Evolutionary conservation across 1,139 yeast genomes (phyloP).

Genomic region (Nakaseomyces nivariensis): DNA sequence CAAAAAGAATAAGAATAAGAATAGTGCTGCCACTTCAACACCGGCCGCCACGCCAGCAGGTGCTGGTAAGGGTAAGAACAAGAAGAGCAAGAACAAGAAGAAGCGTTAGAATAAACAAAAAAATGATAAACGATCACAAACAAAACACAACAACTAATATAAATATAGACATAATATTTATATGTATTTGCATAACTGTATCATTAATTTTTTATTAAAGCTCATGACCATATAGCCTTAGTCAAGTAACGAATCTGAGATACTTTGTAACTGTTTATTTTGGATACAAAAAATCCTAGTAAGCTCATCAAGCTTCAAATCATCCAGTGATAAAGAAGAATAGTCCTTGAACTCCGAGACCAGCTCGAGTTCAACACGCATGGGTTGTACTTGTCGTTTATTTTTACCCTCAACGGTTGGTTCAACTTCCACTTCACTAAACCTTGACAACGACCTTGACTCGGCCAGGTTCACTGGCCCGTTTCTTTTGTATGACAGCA

Average conservation of each 20-base stretch:
- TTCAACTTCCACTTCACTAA: background rate
- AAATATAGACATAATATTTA: background rate
- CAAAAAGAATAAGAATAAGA: slow-evolving; percentile 11
- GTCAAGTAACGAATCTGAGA: background rate
- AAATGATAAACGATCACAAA: too few species aligned
- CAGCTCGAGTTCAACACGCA: slow-evolving; percentile 2
- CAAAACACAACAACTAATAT: background rate
- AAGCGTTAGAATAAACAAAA: slow-evolving; percentile 10
- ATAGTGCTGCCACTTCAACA: slow-evolving; percentile 4
- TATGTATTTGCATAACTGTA: too few species aligned
- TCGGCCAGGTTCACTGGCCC: slow-evolving; percentile 1
- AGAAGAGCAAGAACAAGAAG: slow-evolving; percentile 18
- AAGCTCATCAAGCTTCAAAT: background rate
- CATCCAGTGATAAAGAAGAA: background rate
- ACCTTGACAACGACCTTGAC: background rate
- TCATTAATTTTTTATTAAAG: too few species aligned
- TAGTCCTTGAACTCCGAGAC: slow-evolving; percentile 3
- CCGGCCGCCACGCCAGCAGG: background rate
- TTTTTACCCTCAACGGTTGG: background rate
- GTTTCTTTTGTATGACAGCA: slow-evolving; percentile 14
- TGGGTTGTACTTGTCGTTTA: background rate
- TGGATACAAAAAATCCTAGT: slow-evolving; percentile 1
- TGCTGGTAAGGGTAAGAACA: slow-evolving; percentile 11
- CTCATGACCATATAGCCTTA: background rate
- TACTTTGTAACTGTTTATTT: background rate